phyloP scores from a whole-genome alignment of 75 land plant species.

The Pinus albicaulis region DNA sequence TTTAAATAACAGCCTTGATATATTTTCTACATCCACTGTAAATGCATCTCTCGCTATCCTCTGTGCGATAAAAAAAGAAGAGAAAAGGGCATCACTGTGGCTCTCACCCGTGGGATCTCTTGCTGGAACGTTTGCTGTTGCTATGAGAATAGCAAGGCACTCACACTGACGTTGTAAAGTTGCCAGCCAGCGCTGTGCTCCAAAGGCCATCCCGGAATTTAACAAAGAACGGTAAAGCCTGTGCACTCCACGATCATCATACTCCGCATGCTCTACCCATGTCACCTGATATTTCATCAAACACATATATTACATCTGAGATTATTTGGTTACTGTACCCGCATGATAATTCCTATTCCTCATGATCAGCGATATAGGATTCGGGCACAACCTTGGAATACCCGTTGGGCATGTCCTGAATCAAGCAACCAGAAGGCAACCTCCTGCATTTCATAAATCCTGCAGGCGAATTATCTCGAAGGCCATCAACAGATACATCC shows the following conservation, averaged over 20 bases:
- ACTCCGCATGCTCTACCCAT: constrained; percentile 82
- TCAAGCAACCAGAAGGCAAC: constrained; percentile 84
- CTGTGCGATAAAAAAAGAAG: background rate
- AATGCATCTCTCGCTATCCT: background rate
- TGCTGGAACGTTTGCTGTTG: constrained; percentile 28
- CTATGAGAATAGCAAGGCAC: constrained; percentile 73
- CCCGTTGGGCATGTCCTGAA: constrained; percentile 83
- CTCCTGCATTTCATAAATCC: constrained; percentile 45
- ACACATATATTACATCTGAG: background rate
- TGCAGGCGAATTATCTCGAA: constrained; percentile 36
- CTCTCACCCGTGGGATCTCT: constrained; percentile 40
- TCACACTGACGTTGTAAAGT: constrained; percentile 84
- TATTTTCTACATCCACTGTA: background rate
- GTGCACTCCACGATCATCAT: constrained; percentile 68
- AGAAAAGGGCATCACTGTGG: background rate
- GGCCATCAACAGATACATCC: constrained; percentile 71
- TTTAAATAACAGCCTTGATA: background rate
- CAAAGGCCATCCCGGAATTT: constrained; percentile 69
- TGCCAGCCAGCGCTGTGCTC: constrained; percentile 83
- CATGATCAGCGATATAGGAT: background rate
- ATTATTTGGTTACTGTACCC: background rate
- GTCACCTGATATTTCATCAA: constrained; percentile 46
- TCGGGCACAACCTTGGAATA: constrained; percentile 54
- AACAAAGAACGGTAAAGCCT: constrained; percentile 56
- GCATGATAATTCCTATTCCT: background rate